phyloP scores from a whole-genome alignment of 2,329 filamentous ascomycete species.

The Cercospora zeina region DNA sequence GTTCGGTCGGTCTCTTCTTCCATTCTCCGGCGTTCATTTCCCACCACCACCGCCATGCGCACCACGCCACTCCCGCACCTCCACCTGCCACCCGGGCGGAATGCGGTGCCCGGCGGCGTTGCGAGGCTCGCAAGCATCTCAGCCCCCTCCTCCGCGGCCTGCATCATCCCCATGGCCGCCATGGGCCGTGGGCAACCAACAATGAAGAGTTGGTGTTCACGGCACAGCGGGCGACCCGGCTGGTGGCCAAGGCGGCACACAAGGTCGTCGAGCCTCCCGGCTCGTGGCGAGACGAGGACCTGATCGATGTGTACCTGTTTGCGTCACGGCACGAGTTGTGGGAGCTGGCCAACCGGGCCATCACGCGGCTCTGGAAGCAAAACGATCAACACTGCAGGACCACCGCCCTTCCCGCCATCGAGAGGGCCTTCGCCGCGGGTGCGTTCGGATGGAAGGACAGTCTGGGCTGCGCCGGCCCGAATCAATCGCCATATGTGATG shows the following conservation, averaged over 20 bases:
- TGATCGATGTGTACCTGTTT: slow-evolving; percentile 16
- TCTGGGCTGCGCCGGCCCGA: slow-evolving; percentile 10
- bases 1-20: not conserved
- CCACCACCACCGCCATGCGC: too few species aligned
- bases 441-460: slow-evolving; percentile 13
- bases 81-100: too few species aligned
- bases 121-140: not conserved
- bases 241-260: slow-evolving; percentile 13
- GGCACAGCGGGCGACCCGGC: not conserved
- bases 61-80: too few species aligned
- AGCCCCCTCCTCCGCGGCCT: not conserved
- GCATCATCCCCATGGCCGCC: not conserved
- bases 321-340: slow-evolving; percentile 15
- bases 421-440: slow-evolving; percentile 5
- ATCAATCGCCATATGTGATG: slow-evolving; percentile 15
- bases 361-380: slow-evolving; percentile 14
- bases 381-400: slow-evolving; percentile 13
- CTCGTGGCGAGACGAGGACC: slow-evolving; percentile 14
- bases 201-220: not conserved
- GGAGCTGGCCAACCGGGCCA: slow-evolving; percentile 17
- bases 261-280: slow-evolving; percentile 7
- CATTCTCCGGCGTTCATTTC: not conserved
- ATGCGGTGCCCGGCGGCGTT: not conserved
- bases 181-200: not conserved
- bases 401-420: slow-evolving; percentile 11